Base-by-base conservation (phyloP, 768 basidiomycete genomes). In the Pleurotus tuoliensis region DNA sequence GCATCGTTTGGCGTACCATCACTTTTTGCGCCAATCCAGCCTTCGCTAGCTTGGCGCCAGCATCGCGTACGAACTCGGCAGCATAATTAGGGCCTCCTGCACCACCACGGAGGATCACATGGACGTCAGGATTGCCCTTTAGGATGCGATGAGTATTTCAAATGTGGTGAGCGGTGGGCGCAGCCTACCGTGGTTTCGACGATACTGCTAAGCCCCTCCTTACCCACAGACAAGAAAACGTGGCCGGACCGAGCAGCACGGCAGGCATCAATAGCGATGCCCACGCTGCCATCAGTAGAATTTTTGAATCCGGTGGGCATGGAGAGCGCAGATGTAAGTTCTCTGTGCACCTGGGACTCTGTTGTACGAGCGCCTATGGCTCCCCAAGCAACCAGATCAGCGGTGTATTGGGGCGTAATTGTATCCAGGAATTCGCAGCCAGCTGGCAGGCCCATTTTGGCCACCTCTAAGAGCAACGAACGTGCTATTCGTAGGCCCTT, bases 261-360 rank as follows among this genome's bases (percentile, higher is more conserved):
- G 95, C 98, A 98, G 13, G 96, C 97, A 70, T 99, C 97, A 56
- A 98, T 90, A 2, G 96, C 96, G 37, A 98, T 92, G 0, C 82
- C 74, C 48, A 98, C 87, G 57, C 84, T 86, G 55, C 97, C 97
- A 70, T 98, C 96, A 3, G 97, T 99, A 54, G 97, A 96, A 69
- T 99, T 99, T 74, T 99, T 99, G 86, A 99, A 99, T 7, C 94
- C 92, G 61, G 98, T 93, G 18, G 97, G 95, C 87, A 97, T 98
- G 51, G 95, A 97, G 22, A 92, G 88, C 66, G 95, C 96, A 3
- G 90, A 94, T 4, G 94, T 94, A 45, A 98, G 87, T 71, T 98
- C 97, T 57, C 97, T 87, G 67, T 98, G 97, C 6, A 99, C 84
- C 72, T 98, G 96, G 3, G 90, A 92, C 71, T 99, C 97, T 38